Evolutionary conservation across 2,329 filamentous ascomycete genomes (phyloP).

Genomic region (Fusarium sp.): DNA sequence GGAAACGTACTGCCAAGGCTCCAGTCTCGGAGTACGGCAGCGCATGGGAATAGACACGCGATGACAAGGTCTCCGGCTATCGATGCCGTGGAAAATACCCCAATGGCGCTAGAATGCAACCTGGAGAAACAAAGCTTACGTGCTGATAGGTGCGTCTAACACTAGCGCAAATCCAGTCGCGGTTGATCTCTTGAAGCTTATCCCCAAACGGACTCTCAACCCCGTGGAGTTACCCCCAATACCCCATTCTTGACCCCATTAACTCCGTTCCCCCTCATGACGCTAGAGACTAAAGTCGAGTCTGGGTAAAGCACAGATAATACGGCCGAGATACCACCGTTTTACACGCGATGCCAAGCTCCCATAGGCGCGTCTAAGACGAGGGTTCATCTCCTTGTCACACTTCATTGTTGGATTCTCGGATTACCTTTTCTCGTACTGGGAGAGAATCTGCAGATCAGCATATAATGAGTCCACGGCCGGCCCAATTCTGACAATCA

Average conservation of each 20-base stretch:
- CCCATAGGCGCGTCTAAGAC: slow-evolving; percentile 3
- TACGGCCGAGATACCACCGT: not conserved
- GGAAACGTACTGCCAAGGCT: not conserved
- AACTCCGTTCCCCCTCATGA: not conserved
- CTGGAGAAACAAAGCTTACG: not conserved
- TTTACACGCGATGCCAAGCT: slow-evolving; percentile 1
- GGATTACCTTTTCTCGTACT: not conserved
- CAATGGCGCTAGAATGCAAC: not conserved
- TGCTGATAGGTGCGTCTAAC: not conserved
- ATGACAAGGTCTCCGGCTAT: not conserved
- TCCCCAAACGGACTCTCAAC: not conserved
- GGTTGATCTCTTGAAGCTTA: not conserved
- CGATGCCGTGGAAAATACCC: not conserved
- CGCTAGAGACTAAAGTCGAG: not conserved
- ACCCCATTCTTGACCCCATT: not conserved
- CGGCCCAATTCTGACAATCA: not conserved
- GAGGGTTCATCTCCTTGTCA: not conserved
- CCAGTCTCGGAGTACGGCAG: not conserved
- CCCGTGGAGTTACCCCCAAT: not conserved
- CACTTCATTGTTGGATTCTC: not conserved
- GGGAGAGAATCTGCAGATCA: not conserved
- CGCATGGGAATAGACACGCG: not conserved
- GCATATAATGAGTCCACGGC: not conserved
- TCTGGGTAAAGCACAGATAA: not conserved
- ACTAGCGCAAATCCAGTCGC: not conserved